Conservation (phyloP, 164 flowering plant genomes). For the Vitis cinerea region DNA sequence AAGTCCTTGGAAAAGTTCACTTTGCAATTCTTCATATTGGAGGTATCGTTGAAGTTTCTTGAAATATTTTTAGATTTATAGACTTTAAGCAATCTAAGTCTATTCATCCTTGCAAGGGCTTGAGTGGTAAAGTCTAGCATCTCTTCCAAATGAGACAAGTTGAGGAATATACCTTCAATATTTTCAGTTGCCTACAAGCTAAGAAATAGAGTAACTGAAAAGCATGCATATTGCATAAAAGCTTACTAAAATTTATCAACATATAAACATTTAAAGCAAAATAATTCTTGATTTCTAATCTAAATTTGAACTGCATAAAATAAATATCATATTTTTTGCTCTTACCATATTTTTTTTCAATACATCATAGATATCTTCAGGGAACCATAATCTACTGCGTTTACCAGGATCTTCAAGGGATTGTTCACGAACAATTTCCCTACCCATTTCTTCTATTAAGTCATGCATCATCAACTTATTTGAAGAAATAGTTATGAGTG, state of each 20-base stretch:
- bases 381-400: constrained; percentile 7
- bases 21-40: background rate
- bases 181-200: constrained; percentile 5
- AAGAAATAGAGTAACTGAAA: background rate
- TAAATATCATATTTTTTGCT: no score
- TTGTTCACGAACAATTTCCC: constrained; percentile 16
- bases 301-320: no score
- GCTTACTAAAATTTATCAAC: no score
- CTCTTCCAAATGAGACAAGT: background rate
- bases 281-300: no score
- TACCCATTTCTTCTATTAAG: constrained; percentile 15
- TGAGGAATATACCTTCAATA: constrained; percentile 5
- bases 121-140: background rate
- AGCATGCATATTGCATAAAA: no score
- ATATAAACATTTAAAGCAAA: no score
- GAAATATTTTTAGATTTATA: background rate
- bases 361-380: background rate
- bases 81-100: constrained; percentile 5
- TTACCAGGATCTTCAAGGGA: constrained; percentile 1
- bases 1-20: background rate
- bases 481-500: background rate
- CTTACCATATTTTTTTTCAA: constrained; percentile 1
- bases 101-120: background rate
- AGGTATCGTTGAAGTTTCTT: background rate
- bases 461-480: constrained; percentile 10